A percentile compares a stretch with the other conserved stretches of the same genome.
Evolutionary conservation across 495 filamentous ascomycete genomes (phyloP).

Genomic region (Penicillium tannophilum): DNA sequence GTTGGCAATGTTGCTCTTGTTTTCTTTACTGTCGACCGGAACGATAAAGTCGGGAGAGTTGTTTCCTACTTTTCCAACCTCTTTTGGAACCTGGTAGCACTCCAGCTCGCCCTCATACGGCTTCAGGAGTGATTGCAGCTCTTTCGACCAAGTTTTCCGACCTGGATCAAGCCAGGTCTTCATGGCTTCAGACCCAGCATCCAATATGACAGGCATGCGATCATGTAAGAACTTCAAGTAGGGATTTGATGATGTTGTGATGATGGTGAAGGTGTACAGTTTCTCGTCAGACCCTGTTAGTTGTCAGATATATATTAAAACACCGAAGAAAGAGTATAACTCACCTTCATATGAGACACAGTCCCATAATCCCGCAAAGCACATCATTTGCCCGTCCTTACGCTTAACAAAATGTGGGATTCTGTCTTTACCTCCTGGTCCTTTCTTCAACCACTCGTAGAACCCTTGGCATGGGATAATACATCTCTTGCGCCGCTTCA

Average conservation of each 20-base stretch:
- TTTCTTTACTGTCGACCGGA: slow-evolving; percentile 77
- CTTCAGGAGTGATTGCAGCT: slow-evolving; percentile 73
- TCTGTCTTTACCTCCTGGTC: slow-evolving; percentile 70
- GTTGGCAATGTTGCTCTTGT: slow-evolving; percentile 89
- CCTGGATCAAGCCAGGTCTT: slow-evolving; percentile 78
- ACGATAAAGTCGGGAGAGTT: slow-evolving; percentile 81
- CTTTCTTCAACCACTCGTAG: slow-evolving; percentile 93
- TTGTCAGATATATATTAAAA: slow-evolving; percentile 8
- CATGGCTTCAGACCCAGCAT: slow-evolving; percentile 71
- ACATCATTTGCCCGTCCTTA: slow-evolving; percentile 83
- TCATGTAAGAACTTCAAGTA: slow-evolving; percentile 86
- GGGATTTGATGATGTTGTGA: slow-evolving; percentile 82
- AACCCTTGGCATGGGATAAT: slow-evolving; percentile 88
- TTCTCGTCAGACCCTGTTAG: slow-evolving; percentile 57
- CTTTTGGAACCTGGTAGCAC: slow-evolving; percentile 80
- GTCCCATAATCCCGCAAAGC: slow-evolving; percentile 91
- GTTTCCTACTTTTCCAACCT: slow-evolving; percentile 96
- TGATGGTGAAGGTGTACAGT: slow-evolving; percentile 84
- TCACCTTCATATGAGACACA: slow-evolving; percentile 77
- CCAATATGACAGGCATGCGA: slow-evolving; percentile 92
- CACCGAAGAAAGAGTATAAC: slow-evolving; percentile 9
- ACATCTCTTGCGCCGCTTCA: slow-evolving; percentile 88
- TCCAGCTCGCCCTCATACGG: slow-evolving; percentile 82
- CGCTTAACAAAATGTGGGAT: slow-evolving; percentile 80
- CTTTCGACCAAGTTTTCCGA: slow-evolving; percentile 69